Base-by-base conservation (phyloP, 306 rosid genomes). In the Quercus mongolica region DNA sequence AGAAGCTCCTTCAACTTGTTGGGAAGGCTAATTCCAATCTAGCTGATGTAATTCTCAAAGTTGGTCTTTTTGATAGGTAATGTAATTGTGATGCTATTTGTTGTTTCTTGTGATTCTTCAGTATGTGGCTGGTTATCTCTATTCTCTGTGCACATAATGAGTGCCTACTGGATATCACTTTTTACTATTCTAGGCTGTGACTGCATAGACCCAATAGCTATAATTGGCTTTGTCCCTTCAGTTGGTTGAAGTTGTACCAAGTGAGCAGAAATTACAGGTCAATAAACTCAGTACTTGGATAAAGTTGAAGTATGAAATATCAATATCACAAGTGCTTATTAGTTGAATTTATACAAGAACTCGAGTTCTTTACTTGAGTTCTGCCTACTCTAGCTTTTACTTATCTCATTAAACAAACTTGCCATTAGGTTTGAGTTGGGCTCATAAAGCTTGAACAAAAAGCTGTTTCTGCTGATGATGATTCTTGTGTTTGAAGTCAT, bases 1-100 rank as follows among this genome's bases (percentile, higher is more conserved):
- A 91, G 91, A 95, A 95, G 85, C 98, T 95, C 69, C 93, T 95
- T 81, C 97, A 90, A 81, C 98, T 95, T 41, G 99, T 95, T 78
- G 99, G 99, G 57, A 95, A 93, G 90, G 99, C 99, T 57, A 95
- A 95, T 81, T 93, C 98, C 41, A 89, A 90, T 84, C 87, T 95
- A 78, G 99, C 99, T 21, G 98, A 91, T 38, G 97, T 95, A 55
- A 95, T 95, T 82, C 96, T 93, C 79, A 93, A 95, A 95, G 99
- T 95, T 64, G 99, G 99, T 82, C 93, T 93, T 74, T 95, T 95
- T 59, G 98, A 95, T 84, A 91, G 99, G 99, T 95, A 87, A 79
- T 58, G n/a, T 56, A 69, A n/a, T 58, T 35, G 28, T 59, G 33
- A 33, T 56, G 11, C 35, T 52, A 14, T 25, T 63, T 57, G 3